Evolutionary conservation across 192 early-diverging fungal genomes (phyloP).

Genomic region (Pilaira anomala): DNA sequence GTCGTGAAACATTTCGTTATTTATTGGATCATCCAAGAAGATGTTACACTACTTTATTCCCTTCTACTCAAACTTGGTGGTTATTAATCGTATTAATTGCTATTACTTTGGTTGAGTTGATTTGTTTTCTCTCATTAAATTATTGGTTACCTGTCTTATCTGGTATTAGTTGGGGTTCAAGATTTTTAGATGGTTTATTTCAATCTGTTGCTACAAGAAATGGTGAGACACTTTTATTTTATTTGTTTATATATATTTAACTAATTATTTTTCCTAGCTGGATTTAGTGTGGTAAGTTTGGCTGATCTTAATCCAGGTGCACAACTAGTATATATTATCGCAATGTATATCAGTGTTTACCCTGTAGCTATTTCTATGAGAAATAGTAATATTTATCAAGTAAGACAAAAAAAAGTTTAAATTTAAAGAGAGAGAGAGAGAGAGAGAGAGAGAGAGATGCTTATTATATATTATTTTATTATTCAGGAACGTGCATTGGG

Average conservation of each 20-base stretch:
- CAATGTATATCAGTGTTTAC: conserved; percentile 40
- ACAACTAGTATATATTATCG: conserved; percentile 30
- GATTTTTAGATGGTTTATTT: conserved; percentile 33
- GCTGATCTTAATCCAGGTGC: conserved; percentile 26
- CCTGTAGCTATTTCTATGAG: conserved; percentile 39
- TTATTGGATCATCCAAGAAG: conserved; percentile 34
- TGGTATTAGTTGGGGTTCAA: conserved; percentile 26
- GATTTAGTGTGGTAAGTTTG: conserved; percentile 32
- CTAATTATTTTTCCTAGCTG: conserved; percentile 20
- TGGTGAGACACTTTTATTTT: conserved; percentile 15
- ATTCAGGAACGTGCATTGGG: conserved; percentile 33
- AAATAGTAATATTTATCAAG: conserved; percentile 38
- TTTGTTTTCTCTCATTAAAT: conserved; percentile 23
- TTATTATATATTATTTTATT: background rate
- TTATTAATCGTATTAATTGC: conserved; percentile 21
- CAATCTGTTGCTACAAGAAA: conserved; percentile 34
- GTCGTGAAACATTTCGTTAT: conserved; percentile 25
- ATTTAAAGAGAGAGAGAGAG: too few relatives aligned
- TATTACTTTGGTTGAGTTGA: conserved; percentile 30
- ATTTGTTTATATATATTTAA: background rate
- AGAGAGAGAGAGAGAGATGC: background rate
- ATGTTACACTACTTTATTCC: conserved; percentile 36
- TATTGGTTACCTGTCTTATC: conserved; percentile 28
- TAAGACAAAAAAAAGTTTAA: conserved; percentile 6
- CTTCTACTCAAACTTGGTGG: conserved; percentile 32